phyloP scores from a whole-genome alignment of 352 stramenopile genomes.

The Pythium monospermum region DNA sequence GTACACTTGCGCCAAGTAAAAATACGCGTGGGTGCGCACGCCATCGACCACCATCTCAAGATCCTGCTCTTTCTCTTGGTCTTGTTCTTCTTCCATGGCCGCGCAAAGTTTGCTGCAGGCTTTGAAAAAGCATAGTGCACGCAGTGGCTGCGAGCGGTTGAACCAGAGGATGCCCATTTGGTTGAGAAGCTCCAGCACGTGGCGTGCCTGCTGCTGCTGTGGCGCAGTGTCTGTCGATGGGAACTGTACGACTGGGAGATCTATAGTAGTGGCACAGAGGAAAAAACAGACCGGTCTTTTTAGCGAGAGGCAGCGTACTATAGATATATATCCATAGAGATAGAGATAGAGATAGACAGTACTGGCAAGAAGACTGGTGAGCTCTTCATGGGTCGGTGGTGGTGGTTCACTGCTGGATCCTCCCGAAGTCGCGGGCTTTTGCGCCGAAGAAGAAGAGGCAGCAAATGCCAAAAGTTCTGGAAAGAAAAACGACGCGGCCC shows the following conservation, averaged over 20 bases:
- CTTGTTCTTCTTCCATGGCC: not conserved
- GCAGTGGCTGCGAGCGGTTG: constrained; percentile 36
- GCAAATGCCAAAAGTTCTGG: constrained; percentile 35
- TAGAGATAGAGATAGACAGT: no score
- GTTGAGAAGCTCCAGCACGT: constrained; percentile 42
- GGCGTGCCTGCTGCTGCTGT: constrained; percentile 5
- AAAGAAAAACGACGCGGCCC: constrained; percentile 32
- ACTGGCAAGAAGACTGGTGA: no score
- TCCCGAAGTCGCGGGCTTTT: no score
- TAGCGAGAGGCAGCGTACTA: no score
- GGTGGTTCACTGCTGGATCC: no score
- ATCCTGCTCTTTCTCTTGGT: constrained; percentile 3
- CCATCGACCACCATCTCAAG: constrained; percentile 4
- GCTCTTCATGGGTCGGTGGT: no score
- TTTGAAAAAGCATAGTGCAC: constrained; percentile 56
- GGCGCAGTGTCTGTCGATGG: no score
- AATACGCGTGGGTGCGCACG: constrained; percentile 48
- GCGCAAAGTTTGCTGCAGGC: constrained; percentile 27
- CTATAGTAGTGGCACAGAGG: no score
- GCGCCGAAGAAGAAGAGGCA: no score
- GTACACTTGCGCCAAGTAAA: constrained; percentile 74
- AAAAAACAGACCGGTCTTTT: no score
- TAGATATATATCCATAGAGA: no score
- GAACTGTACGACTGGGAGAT: constrained; percentile 7
- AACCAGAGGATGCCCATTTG: constrained; percentile 69